These are phyloP conservation scores for Fusarium papillatum DNA, from an alignment of 2,329 filamentous ascomycete genomes.

Conservation along the genomic window DNA sequence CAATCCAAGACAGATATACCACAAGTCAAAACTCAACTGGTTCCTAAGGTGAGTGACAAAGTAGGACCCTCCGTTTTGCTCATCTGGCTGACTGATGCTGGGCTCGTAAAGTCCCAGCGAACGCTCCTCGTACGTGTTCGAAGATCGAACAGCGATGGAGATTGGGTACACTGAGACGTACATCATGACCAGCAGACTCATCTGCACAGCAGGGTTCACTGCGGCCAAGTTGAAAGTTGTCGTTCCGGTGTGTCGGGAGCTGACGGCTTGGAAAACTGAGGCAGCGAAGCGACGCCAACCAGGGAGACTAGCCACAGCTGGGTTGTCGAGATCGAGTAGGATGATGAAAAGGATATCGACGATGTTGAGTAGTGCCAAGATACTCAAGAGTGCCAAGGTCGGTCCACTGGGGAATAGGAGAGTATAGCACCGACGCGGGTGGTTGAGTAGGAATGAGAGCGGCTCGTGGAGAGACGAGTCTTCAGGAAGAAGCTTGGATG, in stretches of 20 bases:
- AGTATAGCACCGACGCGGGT: constrained; percentile 74
- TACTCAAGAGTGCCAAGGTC: constrained; percentile 69
- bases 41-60: constrained; percentile 52
- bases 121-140: constrained; percentile 73
- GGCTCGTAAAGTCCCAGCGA: constrained; percentile 69
- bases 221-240: constrained; percentile 63
- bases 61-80: constrained; percentile 46
- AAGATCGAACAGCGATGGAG: constrained; percentile 71
- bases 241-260: constrained; percentile 61
- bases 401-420: constrained; percentile 71
- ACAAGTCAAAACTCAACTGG: constrained; percentile 56
- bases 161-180: constrained; percentile 74
- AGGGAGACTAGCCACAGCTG: constrained; percentile 60
- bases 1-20: constrained; percentile 56
- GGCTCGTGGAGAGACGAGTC: constrained; percentile 55
- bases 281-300: constrained; percentile 63
- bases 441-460: constrained; percentile 70
- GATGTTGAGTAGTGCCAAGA: constrained; percentile 65
- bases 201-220: constrained; percentile 67
- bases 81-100: constrained; percentile 36
- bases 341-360: constrained; percentile 69
- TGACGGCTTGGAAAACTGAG: constrained; percentile 70
- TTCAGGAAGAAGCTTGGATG: constrained; percentile 60
- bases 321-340: constrained; percentile 64
- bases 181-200: constrained; percentile 75